A percentile compares a stretch with the other conserved stretches of the same genome.
These are phyloP conservation scores for Mortierella sp. DNA, from an alignment of 371 early-diverging fungal genomes.

Conservation along the genomic window DNA sequence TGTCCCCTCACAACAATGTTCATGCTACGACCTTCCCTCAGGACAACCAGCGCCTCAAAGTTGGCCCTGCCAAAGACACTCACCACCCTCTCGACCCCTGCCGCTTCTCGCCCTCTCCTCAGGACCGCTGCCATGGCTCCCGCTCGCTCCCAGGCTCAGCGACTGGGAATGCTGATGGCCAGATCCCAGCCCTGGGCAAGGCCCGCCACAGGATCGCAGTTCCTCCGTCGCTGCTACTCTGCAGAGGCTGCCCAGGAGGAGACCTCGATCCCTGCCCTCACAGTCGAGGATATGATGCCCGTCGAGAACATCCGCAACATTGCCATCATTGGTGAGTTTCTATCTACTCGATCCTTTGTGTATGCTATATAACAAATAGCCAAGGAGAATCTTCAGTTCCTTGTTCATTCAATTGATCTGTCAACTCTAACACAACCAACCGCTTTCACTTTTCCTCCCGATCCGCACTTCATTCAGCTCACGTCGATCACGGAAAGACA, in stretches of 20 bases:
- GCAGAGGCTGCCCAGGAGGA: constrained; percentile 34
- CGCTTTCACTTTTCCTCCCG: background rate
- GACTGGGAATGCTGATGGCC: constrained; percentile 28
- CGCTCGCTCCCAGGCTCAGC: constrained; percentile 28
- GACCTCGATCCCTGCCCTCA: constrained; percentile 15
- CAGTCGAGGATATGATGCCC: constrained; percentile 57
- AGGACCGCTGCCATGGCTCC: constrained; percentile 19
- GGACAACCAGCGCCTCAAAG: constrained; percentile 21
- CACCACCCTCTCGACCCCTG: background rate
- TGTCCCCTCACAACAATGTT: constrained; percentile 37
- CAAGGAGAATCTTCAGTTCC: background rate
- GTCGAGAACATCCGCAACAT: constrained; percentile 56
- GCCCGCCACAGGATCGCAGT: constrained; percentile 19
- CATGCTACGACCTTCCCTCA: constrained; percentile 32
- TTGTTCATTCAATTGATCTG: background rate
- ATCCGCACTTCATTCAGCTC: too few species aligned
- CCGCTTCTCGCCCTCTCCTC: constrained; percentile 26
- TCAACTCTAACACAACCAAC: background rate
- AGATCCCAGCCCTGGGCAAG: constrained; percentile 20
- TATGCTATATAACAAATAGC: background rate
- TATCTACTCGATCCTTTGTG: background rate
- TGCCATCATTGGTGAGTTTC: constrained; percentile 52
- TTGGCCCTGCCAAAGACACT: constrained; percentile 20
- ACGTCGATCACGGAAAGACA: constrained; percentile 99
- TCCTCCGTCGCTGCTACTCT: constrained; percentile 37